Evolutionary conservation across 305 asterid species (phyloP).

Genomic region (Plantago coronopus): DNA sequence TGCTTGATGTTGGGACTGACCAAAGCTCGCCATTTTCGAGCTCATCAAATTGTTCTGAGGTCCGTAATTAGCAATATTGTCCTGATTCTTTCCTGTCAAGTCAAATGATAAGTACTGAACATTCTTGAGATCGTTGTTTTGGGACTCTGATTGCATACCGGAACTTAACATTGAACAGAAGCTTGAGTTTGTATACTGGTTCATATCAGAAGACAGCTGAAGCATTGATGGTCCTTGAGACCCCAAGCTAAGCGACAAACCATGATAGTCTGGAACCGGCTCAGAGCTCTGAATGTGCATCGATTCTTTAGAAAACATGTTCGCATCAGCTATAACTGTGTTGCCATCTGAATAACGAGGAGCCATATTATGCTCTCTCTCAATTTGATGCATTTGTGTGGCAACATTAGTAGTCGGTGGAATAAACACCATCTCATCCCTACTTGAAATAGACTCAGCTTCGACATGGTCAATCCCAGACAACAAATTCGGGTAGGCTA

Average conservation of each 20-base stretch:
- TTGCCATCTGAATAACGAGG: conserved; percentile 37
- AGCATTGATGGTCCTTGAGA: conserved; percentile 38
- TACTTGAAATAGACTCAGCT: conserved; percentile 29
- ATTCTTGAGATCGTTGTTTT: conserved; percentile 33
- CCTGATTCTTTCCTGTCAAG: conserved; percentile 30
- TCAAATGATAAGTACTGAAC: conserved; percentile 51
- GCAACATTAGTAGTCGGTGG: conserved; percentile 32
- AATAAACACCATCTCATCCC: conserved; percentile 41
- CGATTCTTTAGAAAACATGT: conserved; percentile 29
- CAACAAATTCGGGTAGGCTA: conserved; percentile 37
- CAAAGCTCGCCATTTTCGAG: conserved; percentile 30
- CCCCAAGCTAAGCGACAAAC: conserved; percentile 69
- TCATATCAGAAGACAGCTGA: conserved; percentile 41
- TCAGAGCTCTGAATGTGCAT: conserved; percentile 27
- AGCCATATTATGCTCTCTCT: conserved; percentile 25
- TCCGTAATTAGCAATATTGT: conserved; percentile 24
- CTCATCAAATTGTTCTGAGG: conserved; percentile 24
- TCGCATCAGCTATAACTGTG: conserved; percentile 28
- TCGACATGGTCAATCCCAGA: conserved; percentile 32
- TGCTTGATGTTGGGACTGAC: conserved; percentile 27
- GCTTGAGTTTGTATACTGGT: conserved; percentile 38
- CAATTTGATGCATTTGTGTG: conserved; percentile 32
- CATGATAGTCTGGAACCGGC: conserved; percentile 42
- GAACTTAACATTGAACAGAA: conserved; percentile 38
- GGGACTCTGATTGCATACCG: conserved; percentile 31